Evolutionary conservation across 345 rosid species (phyloP), one percentile per base, ranked within the genome.

Genomic region (Passiflora organensis): DNA sequence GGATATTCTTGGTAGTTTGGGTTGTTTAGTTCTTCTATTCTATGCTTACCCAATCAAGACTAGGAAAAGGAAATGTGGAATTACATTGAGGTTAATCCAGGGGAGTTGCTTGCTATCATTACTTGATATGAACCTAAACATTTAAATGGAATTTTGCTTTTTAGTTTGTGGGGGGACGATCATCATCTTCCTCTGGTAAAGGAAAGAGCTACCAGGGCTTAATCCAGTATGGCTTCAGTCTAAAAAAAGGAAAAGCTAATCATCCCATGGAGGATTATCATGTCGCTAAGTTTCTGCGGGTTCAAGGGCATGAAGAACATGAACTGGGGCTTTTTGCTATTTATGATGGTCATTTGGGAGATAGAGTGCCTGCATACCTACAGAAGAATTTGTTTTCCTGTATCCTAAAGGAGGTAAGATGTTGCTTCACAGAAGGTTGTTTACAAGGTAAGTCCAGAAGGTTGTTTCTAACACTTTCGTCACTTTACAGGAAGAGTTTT

Each of bases 251-350:
- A 68, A 78, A 73, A 65, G 80, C 89, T 18, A 71, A 71, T n/a
- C 84, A 77, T 67, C 81, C 93, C 22, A 82, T 85, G 93, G 93
- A 85, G 67, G 93, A 85, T 75, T 82, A 70, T 74, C 86, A 85
- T 65, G 93, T 85, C 43, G 84, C 93, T 2, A 76, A 85, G 70
- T 80, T 80, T 56, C 42, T 75, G 60, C 78, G 67, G 56, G 22
- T 58, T 64, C 62, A 76, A 28, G 34, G 8, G 8, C 5, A 28
- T 28, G 34, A 8, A 51, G 86, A 46, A 44, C 80, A 73, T 41
- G 88, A 85, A 60, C 66, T 85, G 22, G 93, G 93, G 43, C 72
- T 85, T 38, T 85, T 85, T 43, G 93, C 93, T 44, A 80, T 85
- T 58, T 85, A 74, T 43, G 93, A 85, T 73, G 93, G 93, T 50